phyloP scores from a whole-genome alignment of 495 filamentous ascomycete genomes.

The Tuber aestivum region DNA sequence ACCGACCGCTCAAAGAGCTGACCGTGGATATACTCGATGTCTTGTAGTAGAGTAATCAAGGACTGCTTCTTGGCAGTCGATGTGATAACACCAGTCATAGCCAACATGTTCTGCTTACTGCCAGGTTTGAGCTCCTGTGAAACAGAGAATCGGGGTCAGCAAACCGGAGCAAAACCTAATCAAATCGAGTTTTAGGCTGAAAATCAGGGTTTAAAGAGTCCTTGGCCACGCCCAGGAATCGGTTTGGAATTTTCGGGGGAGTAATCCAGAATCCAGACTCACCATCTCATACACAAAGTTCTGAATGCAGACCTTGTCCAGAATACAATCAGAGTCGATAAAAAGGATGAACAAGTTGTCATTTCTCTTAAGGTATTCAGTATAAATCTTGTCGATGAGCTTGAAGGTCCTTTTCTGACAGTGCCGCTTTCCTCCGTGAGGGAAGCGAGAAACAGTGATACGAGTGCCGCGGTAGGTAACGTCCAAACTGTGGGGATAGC shows the following conservation, averaged over 20 bases:
- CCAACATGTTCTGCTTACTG: conserved; percentile 87
- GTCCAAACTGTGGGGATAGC: conserved; percentile 86
- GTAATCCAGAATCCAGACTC: conserved; percentile 10
- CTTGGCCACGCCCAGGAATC: neutral
- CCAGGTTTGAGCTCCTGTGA: conserved; percentile 77
- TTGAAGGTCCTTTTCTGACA: conserved; percentile 94
- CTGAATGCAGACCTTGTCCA: conserved; percentile 86
- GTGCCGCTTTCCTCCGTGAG: conserved; percentile 86
- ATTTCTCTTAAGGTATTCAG: conserved; percentile 77
- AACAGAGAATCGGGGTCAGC: conserved; percentile 19
- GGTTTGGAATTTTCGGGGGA: conserved; percentile 12
- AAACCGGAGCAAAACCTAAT: conserved; percentile 5
- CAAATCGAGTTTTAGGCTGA: conserved; percentile 6
- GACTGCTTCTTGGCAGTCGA: conserved; percentile 85
- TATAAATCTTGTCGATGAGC: conserved; percentile 89
- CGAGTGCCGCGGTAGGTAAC: conserved; percentile 73
- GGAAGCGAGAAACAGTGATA: conserved; percentile 88
- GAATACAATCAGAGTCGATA: conserved; percentile 96
- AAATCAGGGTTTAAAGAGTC: conserved; percentile 5
- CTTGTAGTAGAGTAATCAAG: conserved; percentile 86
- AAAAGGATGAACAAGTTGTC: conserved; percentile 95
- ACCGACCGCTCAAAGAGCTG: conserved; percentile 96
- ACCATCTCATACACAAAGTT: conserved; percentile 98
- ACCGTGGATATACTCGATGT: conserved; percentile 97
- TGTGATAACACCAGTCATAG: conserved; percentile 98